Evolutionary conservation across 495 filamentous ascomycete genomes (phyloP), one percentile per base, ranked within the genome.

Genomic region (Penicillium tannophilum): DNA sequence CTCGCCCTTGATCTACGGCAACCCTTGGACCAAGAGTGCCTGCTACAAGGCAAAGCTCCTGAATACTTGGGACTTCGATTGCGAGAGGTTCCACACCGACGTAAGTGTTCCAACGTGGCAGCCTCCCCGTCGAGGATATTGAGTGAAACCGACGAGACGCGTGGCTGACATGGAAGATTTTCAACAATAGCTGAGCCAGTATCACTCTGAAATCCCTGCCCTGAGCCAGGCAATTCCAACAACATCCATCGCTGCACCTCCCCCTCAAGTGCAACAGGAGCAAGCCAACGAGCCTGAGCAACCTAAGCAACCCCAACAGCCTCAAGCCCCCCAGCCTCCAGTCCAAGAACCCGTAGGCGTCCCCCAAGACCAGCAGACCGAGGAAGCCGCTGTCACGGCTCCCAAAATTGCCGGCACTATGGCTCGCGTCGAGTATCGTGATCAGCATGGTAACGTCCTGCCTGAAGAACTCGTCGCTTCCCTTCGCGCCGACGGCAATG

Each of bases 21-120:
- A 96, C 66, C 78, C 88, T 44, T 98, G 94, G 94, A 98, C 94
- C 4, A 88, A 88, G 76, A 75, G 82, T 54, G 86, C 91, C 64
- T 98, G 94, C 81, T 86, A 85, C 41, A 84, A 83, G 53, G 89
- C 96, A 55, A 97, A 97, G 79, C 79, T 98, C 11, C 86, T 98
- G 66, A 78, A 82, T 53, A 85, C 85, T 12, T 98, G 94, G 94
- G 94, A 98, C 69, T 98, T 91, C 80, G 94, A 98, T 72, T 98
- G 94, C 81, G 93, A 93, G 68, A 91, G 81, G 59, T 98, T 98
- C 79, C 79, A 89, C 66, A 87, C 86, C 63, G 86, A 86, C 72
- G 93, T 96, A 88, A 91, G 90, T 87, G 55, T 62, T 69, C 66
- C 69, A 56, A 56, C 61, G 63, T 75, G 68, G 69, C 56, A 58